Base-by-base conservation (phyloP, 2,329 filamentous ascomycete genomes). In the Aspergillus viridinutans region DNA sequence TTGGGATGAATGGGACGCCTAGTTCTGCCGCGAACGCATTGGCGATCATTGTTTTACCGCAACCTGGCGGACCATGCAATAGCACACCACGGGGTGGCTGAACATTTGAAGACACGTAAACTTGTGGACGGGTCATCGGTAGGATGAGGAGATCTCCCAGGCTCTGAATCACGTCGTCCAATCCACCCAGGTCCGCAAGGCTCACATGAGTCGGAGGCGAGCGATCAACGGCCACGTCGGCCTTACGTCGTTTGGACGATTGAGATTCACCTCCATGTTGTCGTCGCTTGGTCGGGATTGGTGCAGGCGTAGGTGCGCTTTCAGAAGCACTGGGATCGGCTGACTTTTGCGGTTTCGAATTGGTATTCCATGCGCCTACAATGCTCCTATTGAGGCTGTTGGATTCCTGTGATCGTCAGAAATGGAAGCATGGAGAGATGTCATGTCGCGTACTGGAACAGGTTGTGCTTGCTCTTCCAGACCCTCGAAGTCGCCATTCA, bases 21-120 rank as follows among this genome's bases (percentile, higher is more conserved):
- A 92, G 78, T 60, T 87, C 85, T 1, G 89, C 88, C 3, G 90
- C 90, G 65, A 90, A 87, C 1, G 89, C 90, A 70, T 91, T 86
- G 9, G 89, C 89, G 57, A 95, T 85, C 79, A 90, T 87, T 0
- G 90, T 95, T 74, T 95, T 95, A 64, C 90, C 90, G 68, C 90
- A 94, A 26, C 90, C 90, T 2, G 90, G 90, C 0, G 90, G 90
- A 0, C 90, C 90, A 73, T 95, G 89, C 4, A 95, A 80, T 25
- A 95, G 76, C 17, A 95, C 86, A 58, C 90, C 89, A 49, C 88
- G 84, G 38, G 88, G 86, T 43, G 89, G 85, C 38, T 89, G 85
- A 48, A 90, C 82, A 26, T 86, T 85, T 35, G 85, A 84, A 20
- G 81, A 78, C 38, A 83, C 76, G 65, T 89, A 93, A 50, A 85